These are phyloP conservation scores for Clavispora fructus DNA, from an alignment of 805 yeast species.

Conservation along the genomic window DNA sequence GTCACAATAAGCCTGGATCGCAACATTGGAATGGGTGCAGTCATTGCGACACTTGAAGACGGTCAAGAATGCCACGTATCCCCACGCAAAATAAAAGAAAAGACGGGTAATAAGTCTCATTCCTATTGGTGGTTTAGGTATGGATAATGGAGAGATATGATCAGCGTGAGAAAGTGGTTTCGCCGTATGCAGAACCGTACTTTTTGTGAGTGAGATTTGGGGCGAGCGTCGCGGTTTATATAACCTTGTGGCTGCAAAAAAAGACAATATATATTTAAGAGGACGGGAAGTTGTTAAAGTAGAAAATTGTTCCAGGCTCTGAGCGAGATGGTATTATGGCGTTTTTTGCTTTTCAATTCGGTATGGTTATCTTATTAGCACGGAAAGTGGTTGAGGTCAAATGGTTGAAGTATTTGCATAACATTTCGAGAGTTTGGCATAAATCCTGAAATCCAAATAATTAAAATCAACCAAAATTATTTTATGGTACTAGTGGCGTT, in stretches of 20 bases:
- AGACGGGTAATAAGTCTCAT: not conserved
- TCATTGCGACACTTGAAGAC: constrained; percentile 6
- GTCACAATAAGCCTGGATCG: constrained; percentile 8
- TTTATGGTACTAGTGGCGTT: no score
- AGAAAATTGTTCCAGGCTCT: no score
- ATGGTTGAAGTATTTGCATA: no score
- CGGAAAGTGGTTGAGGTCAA: no score
- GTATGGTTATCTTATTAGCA: no score
- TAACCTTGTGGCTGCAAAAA: not conserved
- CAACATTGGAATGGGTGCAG: constrained; percentile 1
- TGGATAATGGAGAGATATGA: not conserved
- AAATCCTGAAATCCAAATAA: no score
- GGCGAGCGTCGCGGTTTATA: not conserved
- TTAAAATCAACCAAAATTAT: no score
- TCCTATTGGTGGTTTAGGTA: not conserved
- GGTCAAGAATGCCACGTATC: constrained; percentile 9
- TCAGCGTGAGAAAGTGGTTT: not conserved
- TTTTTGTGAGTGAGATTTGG: not conserved
- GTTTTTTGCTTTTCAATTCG: no score
- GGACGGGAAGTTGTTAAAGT: not conserved
- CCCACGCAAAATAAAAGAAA: constrained; percentile 1
- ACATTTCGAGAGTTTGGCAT: no score
- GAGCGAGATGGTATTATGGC: no score
- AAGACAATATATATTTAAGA: not conserved
- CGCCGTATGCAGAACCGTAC: not conserved